Conservation (phyloP, 2,329 filamentous ascomycete species). For the Botrytis elliptica region DNA sequence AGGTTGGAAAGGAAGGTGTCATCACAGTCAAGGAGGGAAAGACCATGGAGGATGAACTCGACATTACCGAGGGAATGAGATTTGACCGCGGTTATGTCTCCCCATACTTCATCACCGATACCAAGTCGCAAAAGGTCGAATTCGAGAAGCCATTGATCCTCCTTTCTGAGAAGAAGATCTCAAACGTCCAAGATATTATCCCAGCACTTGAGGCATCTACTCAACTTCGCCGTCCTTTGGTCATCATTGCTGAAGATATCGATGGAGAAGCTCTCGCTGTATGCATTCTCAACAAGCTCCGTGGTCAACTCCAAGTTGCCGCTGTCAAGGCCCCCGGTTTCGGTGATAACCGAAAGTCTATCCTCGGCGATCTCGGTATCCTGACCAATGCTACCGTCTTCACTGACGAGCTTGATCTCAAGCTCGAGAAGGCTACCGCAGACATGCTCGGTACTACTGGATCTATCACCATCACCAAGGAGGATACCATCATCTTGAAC, state of each 20-base stretch:
- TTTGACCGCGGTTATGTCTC: slow-evolving; percentile 99
- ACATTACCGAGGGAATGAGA: slow-evolving; percentile 99
- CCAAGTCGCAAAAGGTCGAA: slow-evolving; percentile 98
- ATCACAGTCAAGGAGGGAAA: slow-evolving; percentile 99
- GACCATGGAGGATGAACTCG: slow-evolving; percentile 95
- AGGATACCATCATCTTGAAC: slow-evolving; percentile 98
- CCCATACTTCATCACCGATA: slow-evolving; percentile 99
- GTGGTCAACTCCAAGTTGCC: slow-evolving; percentile 96
- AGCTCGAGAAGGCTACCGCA: slow-evolving; percentile 95
- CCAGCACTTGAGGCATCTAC: slow-evolving; percentile 96
- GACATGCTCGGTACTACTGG: slow-evolving; percentile 97
- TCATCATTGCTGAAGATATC: slow-evolving; percentile 99
- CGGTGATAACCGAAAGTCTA: slow-evolving; percentile 99
- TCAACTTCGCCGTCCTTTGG: slow-evolving; percentile 87
- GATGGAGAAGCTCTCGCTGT: slow-evolving; percentile 97
- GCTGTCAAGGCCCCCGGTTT: slow-evolving; percentile 99
- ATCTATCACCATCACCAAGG: slow-evolving; percentile 99
- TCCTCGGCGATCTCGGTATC: slow-evolving; percentile 93
- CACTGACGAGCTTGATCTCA: slow-evolving; percentile 96
- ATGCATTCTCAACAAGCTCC: slow-evolving; percentile 99
- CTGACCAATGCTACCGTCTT: slow-evolving; percentile 98
- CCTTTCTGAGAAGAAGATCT: slow-evolving; percentile 99
- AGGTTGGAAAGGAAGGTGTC: slow-evolving; percentile 99
- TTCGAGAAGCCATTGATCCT: slow-evolving; percentile 99
- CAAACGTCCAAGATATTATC: slow-evolving; percentile 97